These are phyloP conservation scores for Ustilago trichophora DNA, from an alignment of 1,284 basidiomycete genomes.

Conservation along the genomic window DNA sequence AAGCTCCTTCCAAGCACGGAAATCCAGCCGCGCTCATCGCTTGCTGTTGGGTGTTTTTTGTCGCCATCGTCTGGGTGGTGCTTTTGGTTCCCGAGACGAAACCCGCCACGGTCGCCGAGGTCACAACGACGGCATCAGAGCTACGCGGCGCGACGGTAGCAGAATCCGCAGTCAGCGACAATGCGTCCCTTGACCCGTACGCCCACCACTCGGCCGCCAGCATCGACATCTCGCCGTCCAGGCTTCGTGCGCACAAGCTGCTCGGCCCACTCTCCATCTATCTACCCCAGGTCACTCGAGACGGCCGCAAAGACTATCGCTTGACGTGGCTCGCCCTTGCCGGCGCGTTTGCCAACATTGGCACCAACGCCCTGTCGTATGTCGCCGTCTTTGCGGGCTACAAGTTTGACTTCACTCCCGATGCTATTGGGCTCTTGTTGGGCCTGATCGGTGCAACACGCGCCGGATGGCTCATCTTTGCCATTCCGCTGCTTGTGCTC, in stretches of 20 bases:
- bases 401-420: constrained; percentile 43
- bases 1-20: constrained; percentile 29
- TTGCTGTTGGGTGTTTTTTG: constrained; percentile 33
- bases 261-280: constrained; percentile 42
- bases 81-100: constrained; percentile 40
- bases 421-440: constrained; percentile 34
- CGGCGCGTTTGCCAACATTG: constrained; percentile 37
- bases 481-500: constrained; percentile 33
- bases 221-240: constrained; percentile 11
- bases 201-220: no score
- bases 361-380: constrained; percentile 33
- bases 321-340: constrained; percentile 36
- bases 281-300: constrained; percentile 19
- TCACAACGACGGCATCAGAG: not conserved
- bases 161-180: not conserved
- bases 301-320: constrained; percentile 40
- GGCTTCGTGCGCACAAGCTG: constrained; percentile 15
- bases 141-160: not conserved
- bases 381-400: constrained; percentile 42
- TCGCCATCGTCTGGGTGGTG: constrained; percentile 26
- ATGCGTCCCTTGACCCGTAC: not conserved
- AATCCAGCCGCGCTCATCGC: constrained; percentile 39
- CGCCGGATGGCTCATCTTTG: constrained; percentile 38
- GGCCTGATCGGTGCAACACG: constrained; percentile 36
- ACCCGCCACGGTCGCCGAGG: constrained; percentile 4